Base-by-base conservation (phyloP, 768 basidiomycete genomes). In the Leccinum aurantiacum region DNA sequence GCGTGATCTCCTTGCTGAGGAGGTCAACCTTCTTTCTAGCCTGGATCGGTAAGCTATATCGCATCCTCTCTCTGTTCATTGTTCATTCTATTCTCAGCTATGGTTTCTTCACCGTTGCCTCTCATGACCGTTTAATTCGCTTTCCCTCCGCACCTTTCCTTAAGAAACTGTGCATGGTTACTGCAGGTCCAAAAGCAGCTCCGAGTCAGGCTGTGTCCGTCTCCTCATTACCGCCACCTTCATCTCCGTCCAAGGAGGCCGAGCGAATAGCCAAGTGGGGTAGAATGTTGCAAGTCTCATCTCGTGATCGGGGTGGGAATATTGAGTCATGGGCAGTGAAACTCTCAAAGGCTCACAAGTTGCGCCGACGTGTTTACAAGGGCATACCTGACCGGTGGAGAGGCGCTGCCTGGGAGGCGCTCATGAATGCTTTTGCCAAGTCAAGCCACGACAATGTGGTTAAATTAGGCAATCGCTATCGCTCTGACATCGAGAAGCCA, bases 351-450 rank as follows among this genome's bases (percentile, higher is more conserved):
- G 85, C 81, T 65, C 78, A 70, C 67, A 95, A 90, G 74, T 79
- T 90, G 19, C 82, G 89, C 33, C 76, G 83, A 64, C 82, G 96
- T 31, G 84, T 88, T 55, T 98, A 92, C 80, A 99, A 99, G 71
- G 97, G 97, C 58, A 87, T 98, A 31, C 97, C 97, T 2, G 96
- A 98, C 74, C 84, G 95, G 53, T 99, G 97, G 97, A 82, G 97
- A 46, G 79, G 84, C 54, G 96, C 93, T 4, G 93, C 88, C 1
- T 99, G 97, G 97, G 91, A 89, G 65, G 78, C 91, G 8, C 74
- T 98, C 61, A 84, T 93, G 76, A 82, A 79, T 58, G 70, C 79
- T 52, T 84, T 77, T 64, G 74, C 87, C 55, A 76, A 71, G 52
- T 76, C 79, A 24, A 79, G 81, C 15, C 74, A 76, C 54, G 67